Evolutionary conservation across 345 rosid genomes (phyloP).

Genomic region (Draba incana): DNA sequence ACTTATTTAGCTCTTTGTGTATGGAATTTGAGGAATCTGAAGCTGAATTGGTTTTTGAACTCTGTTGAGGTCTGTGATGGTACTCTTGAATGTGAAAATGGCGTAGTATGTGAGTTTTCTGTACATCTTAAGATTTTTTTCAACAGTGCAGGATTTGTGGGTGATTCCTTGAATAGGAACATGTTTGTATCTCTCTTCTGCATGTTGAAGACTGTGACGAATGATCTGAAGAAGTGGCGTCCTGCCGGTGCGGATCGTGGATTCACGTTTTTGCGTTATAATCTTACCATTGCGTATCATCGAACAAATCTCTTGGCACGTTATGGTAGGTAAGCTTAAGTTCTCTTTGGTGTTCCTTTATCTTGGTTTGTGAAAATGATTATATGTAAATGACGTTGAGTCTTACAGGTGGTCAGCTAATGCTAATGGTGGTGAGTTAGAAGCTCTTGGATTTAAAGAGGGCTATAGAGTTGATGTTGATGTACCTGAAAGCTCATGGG

Average conservation of each 20-base stretch:
- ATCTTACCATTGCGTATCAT: slow-evolving; percentile 90
- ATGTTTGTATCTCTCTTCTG: slow-evolving; percentile 94
- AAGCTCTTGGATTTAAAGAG: slow-evolving; percentile 79
- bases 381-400: not conserved
- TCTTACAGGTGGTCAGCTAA: slow-evolving; percentile 72
- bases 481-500: slow-evolving; percentile 89
- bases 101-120: not conserved
- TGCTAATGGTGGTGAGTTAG: slow-evolving; percentile 68
- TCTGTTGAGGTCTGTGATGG: not conserved
- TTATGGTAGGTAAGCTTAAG: slow-evolving; percentile 88
- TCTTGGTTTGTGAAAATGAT: not conserved
- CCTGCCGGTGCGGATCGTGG: slow-evolving; percentile 95
- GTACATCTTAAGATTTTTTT: slow-evolving; percentile 40
- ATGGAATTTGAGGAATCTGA: slow-evolving; percentile 3
- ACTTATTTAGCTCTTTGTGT: not conserved
- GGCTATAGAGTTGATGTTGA: slow-evolving; percentile 93
- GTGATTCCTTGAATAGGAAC: slow-evolving; percentile 93
- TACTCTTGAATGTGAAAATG: not conserved
- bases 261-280: slow-evolving; percentile 73
- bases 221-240: slow-evolving; percentile 89
- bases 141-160: slow-evolving; percentile 88
- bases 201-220: slow-evolving; percentile 56
- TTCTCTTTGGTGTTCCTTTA: not conserved
- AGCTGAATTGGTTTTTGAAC: not conserved
- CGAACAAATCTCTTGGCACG: slow-evolving; percentile 89